A percentile compares a stretch with the other conserved stretches of the same genome.
Evolutionary conservation across 2,329 filamentous ascomycete species (phyloP).

Genomic region (Elsinoe perseae): DNA sequence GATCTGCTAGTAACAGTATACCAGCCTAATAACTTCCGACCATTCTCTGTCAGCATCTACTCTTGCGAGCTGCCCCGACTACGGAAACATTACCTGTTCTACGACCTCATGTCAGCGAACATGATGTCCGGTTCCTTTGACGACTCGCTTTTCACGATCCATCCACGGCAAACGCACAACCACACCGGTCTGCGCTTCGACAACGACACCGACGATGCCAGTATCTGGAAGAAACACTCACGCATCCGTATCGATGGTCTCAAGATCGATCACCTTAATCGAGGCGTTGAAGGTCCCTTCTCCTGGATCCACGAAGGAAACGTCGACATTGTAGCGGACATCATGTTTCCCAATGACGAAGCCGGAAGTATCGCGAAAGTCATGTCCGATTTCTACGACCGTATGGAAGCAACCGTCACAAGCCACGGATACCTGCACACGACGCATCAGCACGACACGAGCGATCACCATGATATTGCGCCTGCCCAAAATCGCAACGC

Average conservation of each 20-base stretch:
- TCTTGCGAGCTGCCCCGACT: conserved; percentile 89
- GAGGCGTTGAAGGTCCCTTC: conserved; percentile 86
- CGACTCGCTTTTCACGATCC: conserved; percentile 92
- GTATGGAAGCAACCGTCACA: conserved; percentile 84
- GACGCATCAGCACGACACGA: conserved; percentile 21
- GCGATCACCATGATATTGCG: conserved; percentile 21
- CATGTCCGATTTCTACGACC: conserved; percentile 94
- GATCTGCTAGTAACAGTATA: conserved; percentile 87
- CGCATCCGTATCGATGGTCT: conserved; percentile 86
- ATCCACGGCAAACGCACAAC: conserved; percentile 83
- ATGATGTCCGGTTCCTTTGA: conserved; percentile 96
- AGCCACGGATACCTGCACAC: conserved; percentile 55
- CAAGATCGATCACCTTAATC: conserved; percentile 91
- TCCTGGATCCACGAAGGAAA: conserved; percentile 98
- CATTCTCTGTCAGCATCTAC: conserved; percentile 91
- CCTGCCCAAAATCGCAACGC: neutral
- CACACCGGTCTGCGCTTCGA: conserved; percentile 56
- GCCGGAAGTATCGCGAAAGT: conserved; percentile 89
- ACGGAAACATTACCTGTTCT: conserved; percentile 94
- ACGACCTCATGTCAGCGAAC: conserved; percentile 90
- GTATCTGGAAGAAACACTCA: conserved; percentile 91
- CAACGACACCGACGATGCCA: conserved; percentile 53
- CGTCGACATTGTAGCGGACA: conserved; percentile 90
- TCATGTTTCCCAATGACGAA: conserved; percentile 84
- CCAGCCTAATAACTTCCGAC: conserved; percentile 84